Conservation (phyloP, 352 stramenopile species). For the Globisporangium cederbergense region DNA sequence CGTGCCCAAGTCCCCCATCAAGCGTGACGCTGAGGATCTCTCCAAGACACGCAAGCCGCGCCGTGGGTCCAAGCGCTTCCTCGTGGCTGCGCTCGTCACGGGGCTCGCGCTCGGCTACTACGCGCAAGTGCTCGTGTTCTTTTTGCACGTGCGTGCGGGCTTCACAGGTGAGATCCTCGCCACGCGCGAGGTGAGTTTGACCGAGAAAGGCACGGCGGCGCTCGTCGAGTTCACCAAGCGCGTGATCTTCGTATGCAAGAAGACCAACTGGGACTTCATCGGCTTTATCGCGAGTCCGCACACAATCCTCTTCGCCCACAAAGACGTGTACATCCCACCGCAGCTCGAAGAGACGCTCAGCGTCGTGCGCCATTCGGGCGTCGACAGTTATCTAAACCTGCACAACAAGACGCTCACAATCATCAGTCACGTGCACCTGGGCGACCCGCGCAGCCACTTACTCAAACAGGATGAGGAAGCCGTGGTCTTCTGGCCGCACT, state of each 20-base stretch:
- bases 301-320: constrained; percentile 61
- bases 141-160: constrained; percentile 53
- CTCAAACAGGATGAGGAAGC: constrained; percentile 77
- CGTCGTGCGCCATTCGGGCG: constrained; percentile 54
- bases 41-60: constrained; percentile 20
- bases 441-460: constrained; percentile 49
- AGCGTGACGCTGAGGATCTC: constrained; percentile 10
- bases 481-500: constrained; percentile 76
- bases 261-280: constrained; percentile 80
- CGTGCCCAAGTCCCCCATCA: constrained; percentile 6
- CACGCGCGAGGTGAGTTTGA: constrained; percentile 36
- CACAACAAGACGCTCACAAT: constrained; percentile 83
- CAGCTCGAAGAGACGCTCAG: constrained; percentile 50
- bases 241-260: constrained; percentile 67
- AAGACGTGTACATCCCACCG: constrained; percentile 52
- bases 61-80: constrained; percentile 15
- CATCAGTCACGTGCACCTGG: constrained; percentile 63
- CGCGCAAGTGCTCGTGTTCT: constrained; percentile 64
- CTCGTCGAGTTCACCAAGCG: constrained; percentile 55
- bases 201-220: constrained; percentile 42
- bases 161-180: constrained; percentile 50
- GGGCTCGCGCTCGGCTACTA: constrained; percentile 66
- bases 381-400: constrained; percentile 74
- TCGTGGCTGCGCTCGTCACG: constrained; percentile 20
- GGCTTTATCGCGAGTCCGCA: constrained; percentile 63